Evolutionary conservation across 768 basidiomycete genomes (phyloP).

Genomic region (Podaxis sp.): DNA sequence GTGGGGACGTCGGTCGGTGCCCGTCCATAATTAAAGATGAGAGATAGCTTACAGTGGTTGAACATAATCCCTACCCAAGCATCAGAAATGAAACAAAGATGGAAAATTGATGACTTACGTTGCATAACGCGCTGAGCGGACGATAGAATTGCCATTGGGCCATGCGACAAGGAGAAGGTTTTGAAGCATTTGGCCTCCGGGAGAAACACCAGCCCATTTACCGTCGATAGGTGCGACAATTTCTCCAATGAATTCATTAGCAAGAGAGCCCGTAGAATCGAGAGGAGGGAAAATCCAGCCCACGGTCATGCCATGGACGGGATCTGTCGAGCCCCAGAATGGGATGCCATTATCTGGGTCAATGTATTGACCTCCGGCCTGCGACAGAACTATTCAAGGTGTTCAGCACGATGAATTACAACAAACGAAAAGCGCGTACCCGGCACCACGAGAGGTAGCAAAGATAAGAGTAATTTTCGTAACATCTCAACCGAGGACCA

Average conservation of each 20-base stretch:
- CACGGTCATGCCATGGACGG: constrained; percentile 40
- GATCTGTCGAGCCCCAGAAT: constrained; percentile 46
- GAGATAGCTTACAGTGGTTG: constrained; percentile 31
- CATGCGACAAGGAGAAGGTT: constrained; percentile 61
- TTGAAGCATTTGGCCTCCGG: constrained; percentile 54
- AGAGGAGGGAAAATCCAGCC: constrained; percentile 56
- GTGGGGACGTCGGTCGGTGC: neutral
- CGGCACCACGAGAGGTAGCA: neutral
- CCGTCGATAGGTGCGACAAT: constrained; percentile 54
- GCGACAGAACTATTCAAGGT: neutral
- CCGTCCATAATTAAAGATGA: neutral
- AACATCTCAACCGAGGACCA: neutral
- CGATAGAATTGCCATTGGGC: constrained; percentile 54
- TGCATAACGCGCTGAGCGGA: constrained; percentile 51
- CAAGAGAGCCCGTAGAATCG: constrained; percentile 33
- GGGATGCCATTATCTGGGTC: constrained; percentile 53
- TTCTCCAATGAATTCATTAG: constrained; percentile 62
- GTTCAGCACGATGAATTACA: neutral
- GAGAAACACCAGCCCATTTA: constrained; percentile 55
- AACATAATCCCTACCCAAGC: constrained; percentile 34
- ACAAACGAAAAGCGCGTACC: neutral
- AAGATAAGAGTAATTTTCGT: neutral
- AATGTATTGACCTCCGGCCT: constrained; percentile 28
- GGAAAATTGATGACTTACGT: constrained; percentile 39
- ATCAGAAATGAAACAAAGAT: neutral